Evolutionary conservation across 1,284 basidiomycete species (phyloP), one percentile per base, ranked within the genome.

Genomic region (Amylostereum chailletii): DNA sequence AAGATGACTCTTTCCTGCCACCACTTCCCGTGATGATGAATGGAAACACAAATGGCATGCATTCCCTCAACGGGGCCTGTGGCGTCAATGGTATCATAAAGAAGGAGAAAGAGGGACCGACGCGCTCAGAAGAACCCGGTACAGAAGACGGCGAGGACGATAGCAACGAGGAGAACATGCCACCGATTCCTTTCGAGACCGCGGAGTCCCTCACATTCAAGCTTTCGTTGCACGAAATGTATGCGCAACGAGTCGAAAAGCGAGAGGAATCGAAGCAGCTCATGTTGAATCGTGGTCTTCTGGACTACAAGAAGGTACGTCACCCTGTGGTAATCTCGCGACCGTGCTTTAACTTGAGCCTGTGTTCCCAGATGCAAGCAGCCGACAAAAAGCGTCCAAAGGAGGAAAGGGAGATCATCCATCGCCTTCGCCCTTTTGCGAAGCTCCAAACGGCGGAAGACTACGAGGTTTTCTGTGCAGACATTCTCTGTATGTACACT

Each of bases 371-470:
- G 90, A 90, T 93, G 70, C 84, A 90, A 73, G 88, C 90, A 6
- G 78, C 79, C 1, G 96, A 99, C 57, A 88, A 94, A 68, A 95
- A 94, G 63, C 76, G 91, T 26, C 79, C 81, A 10, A 90, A 90
- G 59, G 95, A 98, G 54, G 94, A 98, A 61, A 83, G 88, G 57
- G 95, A 99, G 55, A 81, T 98, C 48, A 66, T 94, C 26, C 83
- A 90, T 59, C 83, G 94, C 34, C 77, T 95, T 53, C 90, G 94
- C 59, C 92, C 94, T 11, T 96, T 98, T 66, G 85, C 95, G 29
- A 85, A 89, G 52, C 71, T 98, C 43, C 94, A 97, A 65, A 95
- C 93, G 0, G 86, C 90, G 1, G 81, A 88, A 52, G 94, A 99
- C 64, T 96, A 90, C 59, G 95, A 99, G 62, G 75, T 75, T 2